phyloP scores from a whole-genome alignment of 2,329 filamentous ascomycete species.

The Raffaelea ambrosiae region DNA sequence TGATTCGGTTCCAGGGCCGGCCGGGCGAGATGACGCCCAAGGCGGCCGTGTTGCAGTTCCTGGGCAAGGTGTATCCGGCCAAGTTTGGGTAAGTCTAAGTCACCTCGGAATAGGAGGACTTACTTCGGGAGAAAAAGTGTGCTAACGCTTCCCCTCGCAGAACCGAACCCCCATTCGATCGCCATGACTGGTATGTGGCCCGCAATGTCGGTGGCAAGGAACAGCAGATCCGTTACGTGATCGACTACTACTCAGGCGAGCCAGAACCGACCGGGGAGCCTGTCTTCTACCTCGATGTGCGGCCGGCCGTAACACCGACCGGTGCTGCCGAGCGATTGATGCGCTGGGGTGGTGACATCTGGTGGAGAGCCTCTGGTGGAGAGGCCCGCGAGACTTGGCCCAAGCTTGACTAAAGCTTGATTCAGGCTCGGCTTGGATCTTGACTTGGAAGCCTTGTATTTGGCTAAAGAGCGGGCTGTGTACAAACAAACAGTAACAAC shows the following conservation, averaged over 20 bases:
- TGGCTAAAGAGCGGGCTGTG: no score
- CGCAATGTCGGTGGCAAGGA: slow-evolving; percentile 58
- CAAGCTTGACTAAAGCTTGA: background rate
- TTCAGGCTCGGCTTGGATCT: no score
- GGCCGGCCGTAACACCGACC: slow-evolving; percentile 76
- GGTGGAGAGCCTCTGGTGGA: slow-evolving; percentile 81
- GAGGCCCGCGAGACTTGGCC: slow-evolving; percentile 39
- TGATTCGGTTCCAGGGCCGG: slow-evolving; percentile 81
- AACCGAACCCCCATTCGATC: slow-evolving; percentile 82
- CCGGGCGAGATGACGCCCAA: slow-evolving; percentile 89
- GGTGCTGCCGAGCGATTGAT: slow-evolving; percentile 75
- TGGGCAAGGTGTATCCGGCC: slow-evolving; percentile 71
- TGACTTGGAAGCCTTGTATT: no score
- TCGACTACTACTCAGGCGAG: slow-evolving; percentile 88
- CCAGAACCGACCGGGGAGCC: slow-evolving; percentile 80
- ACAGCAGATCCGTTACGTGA: slow-evolving; percentile 84
- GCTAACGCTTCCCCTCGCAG: slow-evolving; percentile 33
- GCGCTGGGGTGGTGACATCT: slow-evolving; percentile 86
- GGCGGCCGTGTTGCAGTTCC: slow-evolving; percentile 70
- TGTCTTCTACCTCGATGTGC: slow-evolving; percentile 91
- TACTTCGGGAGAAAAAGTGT: no score
- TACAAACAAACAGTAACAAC: no score
- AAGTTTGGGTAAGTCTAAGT: slow-evolving; percentile 68
- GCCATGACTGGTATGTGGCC: slow-evolving; percentile 94
- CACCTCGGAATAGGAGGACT: no score